These are phyloP conservation scores for Colletotrichum kahawae DNA, from an alignment of 2,329 filamentous ascomycete genomes.

Conservation along the genomic window DNA sequence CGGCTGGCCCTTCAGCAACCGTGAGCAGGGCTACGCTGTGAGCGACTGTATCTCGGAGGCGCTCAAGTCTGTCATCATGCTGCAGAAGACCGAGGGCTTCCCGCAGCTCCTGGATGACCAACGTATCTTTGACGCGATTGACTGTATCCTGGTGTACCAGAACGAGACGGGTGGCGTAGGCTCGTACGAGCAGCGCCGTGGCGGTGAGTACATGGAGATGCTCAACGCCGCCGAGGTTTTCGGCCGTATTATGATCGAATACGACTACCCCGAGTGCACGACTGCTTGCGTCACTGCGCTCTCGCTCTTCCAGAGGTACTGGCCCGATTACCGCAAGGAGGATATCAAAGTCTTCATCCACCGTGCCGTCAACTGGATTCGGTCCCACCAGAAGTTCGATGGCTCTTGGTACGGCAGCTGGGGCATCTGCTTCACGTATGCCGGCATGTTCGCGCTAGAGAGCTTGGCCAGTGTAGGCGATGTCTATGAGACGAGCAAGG, in stretches of 20 bases:
- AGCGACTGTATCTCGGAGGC: conserved; percentile 94
- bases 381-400: conserved; percentile 75
- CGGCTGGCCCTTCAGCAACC: conserved; percentile 95
- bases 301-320: conserved; percentile 79
- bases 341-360: conserved; percentile 79
- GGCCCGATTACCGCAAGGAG: conserved; percentile 76
- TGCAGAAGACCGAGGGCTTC: conserved; percentile 81
- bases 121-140: conserved; percentile 85
- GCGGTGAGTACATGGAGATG: conserved; percentile 77
- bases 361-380: conserved; percentile 82
- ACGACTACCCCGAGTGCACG: conserved; percentile 97
- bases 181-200: conserved; percentile 86
- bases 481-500: conserved; percentile 74
- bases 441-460: conserved; percentile 94
- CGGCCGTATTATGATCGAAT: conserved; percentile 97
- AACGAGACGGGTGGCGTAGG: conserved; percentile 86
- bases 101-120: conserved; percentile 76
- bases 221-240: conserved; percentile 98
- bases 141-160: conserved; percentile 90
- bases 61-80: conserved; percentile 81
- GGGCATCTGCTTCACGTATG: conserved; percentile 98
- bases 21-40: conserved; percentile 91
- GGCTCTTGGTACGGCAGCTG: conserved; percentile 98
- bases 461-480: conserved; percentile 83
- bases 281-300: conserved; percentile 91